Conservation (phyloP, 2,329 filamentous ascomycete genomes). For the Fonsecaea pugnacius region DNA sequence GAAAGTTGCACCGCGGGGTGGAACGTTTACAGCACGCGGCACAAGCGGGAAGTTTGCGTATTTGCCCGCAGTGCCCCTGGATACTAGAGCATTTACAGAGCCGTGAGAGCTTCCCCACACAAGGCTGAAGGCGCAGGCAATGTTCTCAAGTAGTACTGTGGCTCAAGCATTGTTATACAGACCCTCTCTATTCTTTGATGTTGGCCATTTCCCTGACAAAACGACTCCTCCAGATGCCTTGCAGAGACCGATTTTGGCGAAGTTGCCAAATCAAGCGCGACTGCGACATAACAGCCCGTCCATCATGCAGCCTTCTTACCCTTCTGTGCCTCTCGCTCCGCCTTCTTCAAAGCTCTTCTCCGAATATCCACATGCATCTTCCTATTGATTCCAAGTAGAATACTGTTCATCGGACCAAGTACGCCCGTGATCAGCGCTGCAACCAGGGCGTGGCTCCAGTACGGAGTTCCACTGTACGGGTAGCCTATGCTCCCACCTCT, state of each 20-base stretch:
- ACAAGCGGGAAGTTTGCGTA: neutral
- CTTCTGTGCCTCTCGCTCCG: conserved; percentile 53
- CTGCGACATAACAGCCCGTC: neutral
- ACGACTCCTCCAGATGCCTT: neutral
- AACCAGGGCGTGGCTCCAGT: conserved; percentile 89
- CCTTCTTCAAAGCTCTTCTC: conserved; percentile 79
- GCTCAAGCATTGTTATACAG: neutral
- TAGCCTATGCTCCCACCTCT: conserved; percentile 77
- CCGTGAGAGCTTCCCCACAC: neutral
- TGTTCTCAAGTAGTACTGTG: neutral
- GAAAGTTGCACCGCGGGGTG: neutral
- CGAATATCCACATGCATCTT: conserved; percentile 82
- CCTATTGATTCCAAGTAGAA: conserved; percentile 65
- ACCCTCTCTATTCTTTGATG: neutral
- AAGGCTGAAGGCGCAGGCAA: neutral
- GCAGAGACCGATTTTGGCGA: neutral
- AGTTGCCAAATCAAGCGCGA: neutral
- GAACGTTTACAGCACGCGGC: no score
- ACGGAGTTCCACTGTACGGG: conserved; percentile 84
- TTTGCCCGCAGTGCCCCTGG: neutral
- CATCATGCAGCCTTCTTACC: conserved; percentile 29
- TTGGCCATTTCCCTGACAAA: neutral
- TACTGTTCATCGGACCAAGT: conserved; percentile 60
- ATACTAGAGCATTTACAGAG: neutral
- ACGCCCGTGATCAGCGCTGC: conserved; percentile 73